Conservation (phyloP, 2,329 filamentous ascomycete genomes). For the Waltergamsia citrina region DNA sequence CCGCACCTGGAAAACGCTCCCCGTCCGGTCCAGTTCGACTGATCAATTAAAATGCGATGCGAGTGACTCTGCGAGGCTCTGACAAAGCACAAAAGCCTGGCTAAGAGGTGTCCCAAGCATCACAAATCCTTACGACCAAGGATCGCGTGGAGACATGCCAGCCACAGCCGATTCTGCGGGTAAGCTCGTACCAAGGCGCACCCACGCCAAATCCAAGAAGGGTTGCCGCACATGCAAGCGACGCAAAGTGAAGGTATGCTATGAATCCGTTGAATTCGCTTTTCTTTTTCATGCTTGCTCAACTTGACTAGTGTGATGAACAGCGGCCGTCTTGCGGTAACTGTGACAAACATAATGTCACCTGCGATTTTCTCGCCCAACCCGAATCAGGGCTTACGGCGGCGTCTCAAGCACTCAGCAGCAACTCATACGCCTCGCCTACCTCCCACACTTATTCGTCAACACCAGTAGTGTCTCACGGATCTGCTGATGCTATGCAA, state of each 20-base stretch:
- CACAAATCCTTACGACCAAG: no score
- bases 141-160: no score
- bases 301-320: conserved; percentile 24
- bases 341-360: conserved; percentile 27
- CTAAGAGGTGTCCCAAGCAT: no score
- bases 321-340: conserved; percentile 26
- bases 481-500: neutral
- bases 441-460: neutral
- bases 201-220: neutral
- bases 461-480: conserved; percentile 5
- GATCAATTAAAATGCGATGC: no score
- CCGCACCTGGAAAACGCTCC: no score
- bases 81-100: no score
- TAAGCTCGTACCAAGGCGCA: neutral
- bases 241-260: conserved; percentile 2
- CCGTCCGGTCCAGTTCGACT: no score
- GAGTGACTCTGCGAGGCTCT: no score
- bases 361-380: conserved; percentile 20
- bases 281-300: neutral
- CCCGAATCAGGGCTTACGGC: neutral
- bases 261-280: neutral
- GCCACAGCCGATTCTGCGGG: neutral
- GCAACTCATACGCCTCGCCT: no score
- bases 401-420: no score
- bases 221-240: conserved; percentile 1